Base-by-base conservation (phyloP, 2,329 filamentous ascomycete genomes). In the Ophiostoma montium region DNA sequence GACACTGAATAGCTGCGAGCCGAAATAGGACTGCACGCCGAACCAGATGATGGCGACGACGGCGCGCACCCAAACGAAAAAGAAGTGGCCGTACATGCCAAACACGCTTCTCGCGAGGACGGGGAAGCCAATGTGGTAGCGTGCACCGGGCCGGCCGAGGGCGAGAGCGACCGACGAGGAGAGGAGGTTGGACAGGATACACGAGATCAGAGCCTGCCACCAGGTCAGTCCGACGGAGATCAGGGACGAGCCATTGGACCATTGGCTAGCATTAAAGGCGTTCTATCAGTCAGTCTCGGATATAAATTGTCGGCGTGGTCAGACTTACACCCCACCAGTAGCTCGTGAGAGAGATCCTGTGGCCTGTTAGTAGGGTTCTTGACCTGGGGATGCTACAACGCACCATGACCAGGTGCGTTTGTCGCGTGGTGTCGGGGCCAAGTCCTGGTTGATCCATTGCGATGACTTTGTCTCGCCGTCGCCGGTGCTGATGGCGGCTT, bases 91-190 rank as follows among this genome's bases (percentile, higher is more conserved):
- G 23, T 48, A 51, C 36, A 54, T 53, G 45, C 53, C 53, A 38
- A 50, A 51, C 3, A 41, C 43, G 39, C 42, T 47, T 16, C 53
- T 51, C 1, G 44, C 47, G 2, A 53, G 41, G 7, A 50, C 43
- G 5, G 53, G 53, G 38, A 49, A 54, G 41, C 51, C 51, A 19
- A 54, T 48, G 36, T 53, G 51, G 35, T 54, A 54, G 10, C 13
- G 32, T 21, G 53, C 53, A 3, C 52, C 53, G 5, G 49, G 42
- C 1, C 53, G 43, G 10, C 47, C 49, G 7, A 53, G 18, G 3
- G 47, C 46, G 2, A 52, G 27, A 10, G 47, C 50, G 21, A 48
- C 50, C 0, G 38, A 19, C 9, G 47, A 53, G 2, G 49, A 51
- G 19, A 52, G 21, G 2, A 36, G 13, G 35, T 36, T 36, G 36